Conservation (phyloP, 2,329 filamentous ascomycete genomes). For the Cephalotrichum gorgonifer region DNA sequence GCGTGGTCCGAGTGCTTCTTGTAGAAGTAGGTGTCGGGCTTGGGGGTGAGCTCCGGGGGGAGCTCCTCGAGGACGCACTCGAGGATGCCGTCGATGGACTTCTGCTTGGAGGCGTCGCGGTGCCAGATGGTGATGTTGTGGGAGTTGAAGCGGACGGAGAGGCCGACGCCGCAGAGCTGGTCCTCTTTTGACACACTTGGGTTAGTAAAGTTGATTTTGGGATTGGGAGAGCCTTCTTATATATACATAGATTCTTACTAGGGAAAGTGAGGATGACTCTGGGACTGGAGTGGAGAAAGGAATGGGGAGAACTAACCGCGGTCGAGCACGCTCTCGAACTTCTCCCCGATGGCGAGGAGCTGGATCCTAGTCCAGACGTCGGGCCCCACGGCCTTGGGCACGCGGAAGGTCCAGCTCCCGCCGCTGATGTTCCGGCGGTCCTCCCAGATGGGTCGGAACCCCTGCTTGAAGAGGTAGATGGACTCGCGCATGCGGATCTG, state of each 20-base stretch:
- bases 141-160: slow-evolving; percentile 81
- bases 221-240: too few relatives aligned
- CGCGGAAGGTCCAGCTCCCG: slow-evolving; percentile 86
- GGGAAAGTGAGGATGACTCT: neutral
- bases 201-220: too few relatives aligned
- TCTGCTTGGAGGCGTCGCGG: slow-evolving; percentile 71
- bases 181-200: slow-evolving; percentile 41
- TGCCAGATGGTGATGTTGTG: slow-evolving; percentile 91
- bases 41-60: slow-evolving; percentile 61
- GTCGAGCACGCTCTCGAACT: slow-evolving; percentile 63
- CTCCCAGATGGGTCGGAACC: slow-evolving; percentile 70
- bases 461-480: slow-evolving; percentile 70
- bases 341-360: slow-evolving; percentile 73
- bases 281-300: neutral
- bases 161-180: slow-evolving; percentile 81
- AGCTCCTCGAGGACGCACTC: slow-evolving; percentile 64
- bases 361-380: slow-evolving; percentile 77
- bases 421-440: slow-evolving; percentile 79
- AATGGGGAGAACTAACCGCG: slow-evolving; percentile 38
- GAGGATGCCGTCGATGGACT: slow-evolving; percentile 66
- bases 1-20: slow-evolving; percentile 85
- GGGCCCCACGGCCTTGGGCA: slow-evolving; percentile 62
- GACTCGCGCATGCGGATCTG: slow-evolving; percentile 69
- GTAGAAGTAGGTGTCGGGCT: slow-evolving; percentile 67
- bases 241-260: neutral